A percentile compares a stretch with the other conserved stretches of the same genome.
phyloP scores from a whole-genome alignment of 805 yeast genomes.

The Nakazawaea ishiwadae region DNA sequence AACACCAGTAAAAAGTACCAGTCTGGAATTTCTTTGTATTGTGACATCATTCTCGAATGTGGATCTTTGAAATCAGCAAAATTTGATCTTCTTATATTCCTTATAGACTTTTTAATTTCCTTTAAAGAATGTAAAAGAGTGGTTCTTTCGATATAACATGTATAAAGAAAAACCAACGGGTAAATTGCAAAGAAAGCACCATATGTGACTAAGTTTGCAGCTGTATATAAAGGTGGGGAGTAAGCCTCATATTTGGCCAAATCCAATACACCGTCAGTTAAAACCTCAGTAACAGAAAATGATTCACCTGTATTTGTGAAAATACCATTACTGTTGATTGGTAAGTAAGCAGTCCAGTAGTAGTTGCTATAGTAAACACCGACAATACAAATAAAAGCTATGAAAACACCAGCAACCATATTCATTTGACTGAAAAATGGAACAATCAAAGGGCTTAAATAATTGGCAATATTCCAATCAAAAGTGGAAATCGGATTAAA shows the following conservation, averaged over 20 bases:
- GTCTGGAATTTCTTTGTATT: conserved; percentile 59
- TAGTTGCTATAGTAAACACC: conserved; percentile 35
- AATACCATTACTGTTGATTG: conserved; percentile 44
- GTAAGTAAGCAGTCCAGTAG: conserved; percentile 33
- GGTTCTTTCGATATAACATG: conserved; percentile 40
- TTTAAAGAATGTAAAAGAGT: conserved; percentile 34
- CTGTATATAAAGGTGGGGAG: conserved; percentile 64
- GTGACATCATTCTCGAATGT: conserved; percentile 51
- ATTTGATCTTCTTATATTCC: conserved; percentile 15
- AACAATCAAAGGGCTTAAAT: conserved; percentile 30
- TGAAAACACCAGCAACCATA: conserved; percentile 29
- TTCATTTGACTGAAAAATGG: too few relatives aligned
- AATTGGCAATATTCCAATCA: conserved; percentile 41
- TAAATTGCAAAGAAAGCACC: conserved; percentile 54
- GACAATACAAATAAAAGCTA: conserved; percentile 29
- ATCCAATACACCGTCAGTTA: conserved; percentile 42
- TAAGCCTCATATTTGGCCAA: conserved; percentile 40
- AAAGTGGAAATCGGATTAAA: conserved; percentile 49
- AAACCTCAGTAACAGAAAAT: conserved; percentile 41
- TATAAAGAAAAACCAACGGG: conserved; percentile 50
- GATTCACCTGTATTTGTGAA: conserved; percentile 47
- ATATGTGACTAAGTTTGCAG: conserved; percentile 55
- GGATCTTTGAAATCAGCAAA: conserved; percentile 39
- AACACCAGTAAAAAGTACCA: conserved; percentile 32
- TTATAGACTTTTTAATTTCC: conserved; percentile 28